Evolutionary conservation across 768 basidiomycete species (phyloP).

Genomic region (Pluteus cervinus): DNA sequence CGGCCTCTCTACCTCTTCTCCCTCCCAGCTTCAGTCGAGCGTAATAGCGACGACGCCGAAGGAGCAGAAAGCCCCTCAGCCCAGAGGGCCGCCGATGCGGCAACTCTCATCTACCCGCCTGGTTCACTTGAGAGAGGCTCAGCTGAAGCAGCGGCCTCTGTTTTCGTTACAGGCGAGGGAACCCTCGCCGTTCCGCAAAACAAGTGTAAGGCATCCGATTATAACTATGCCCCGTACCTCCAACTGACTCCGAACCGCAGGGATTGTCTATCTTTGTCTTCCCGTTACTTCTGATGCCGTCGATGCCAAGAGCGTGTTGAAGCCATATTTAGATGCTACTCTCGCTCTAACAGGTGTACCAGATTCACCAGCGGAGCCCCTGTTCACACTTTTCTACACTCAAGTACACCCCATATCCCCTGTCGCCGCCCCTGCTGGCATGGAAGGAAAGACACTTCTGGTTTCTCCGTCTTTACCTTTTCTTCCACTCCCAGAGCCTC

Average conservation of each 20-base stretch:
- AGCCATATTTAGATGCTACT: slow-evolving; percentile 52
- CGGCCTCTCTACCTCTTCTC: slow-evolving; percentile 19
- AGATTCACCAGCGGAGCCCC: slow-evolving; percentile 23
- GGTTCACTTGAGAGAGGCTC: slow-evolving; percentile 46
- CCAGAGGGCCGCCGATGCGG: slow-evolving; percentile 45
- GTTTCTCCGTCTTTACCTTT: slow-evolving; percentile 20
- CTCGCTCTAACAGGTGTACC: slow-evolving; percentile 24
- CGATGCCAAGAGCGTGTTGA: slow-evolving; percentile 36
- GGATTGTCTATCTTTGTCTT: slow-evolving; percentile 53
- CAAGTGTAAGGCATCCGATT: slow-evolving; percentile 45
- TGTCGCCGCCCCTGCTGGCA: slow-evolving; percentile 24
- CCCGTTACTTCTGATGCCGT: slow-evolving; percentile 27
- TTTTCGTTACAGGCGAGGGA: slow-evolving; percentile 64
- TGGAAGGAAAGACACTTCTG: slow-evolving; percentile 4
- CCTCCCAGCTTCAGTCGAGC: slow-evolving; percentile 6
- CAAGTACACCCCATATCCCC: slow-evolving; percentile 24
- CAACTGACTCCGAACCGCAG: slow-evolving; percentile 26
- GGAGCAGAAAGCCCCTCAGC: slow-evolving; percentile 17
- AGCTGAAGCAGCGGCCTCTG: slow-evolving; percentile 46
- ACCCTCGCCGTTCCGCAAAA: slow-evolving; percentile 70
- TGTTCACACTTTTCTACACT: slow-evolving; percentile 53
- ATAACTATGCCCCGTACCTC: not conserved
- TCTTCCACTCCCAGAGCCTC: slow-evolving; percentile 40
- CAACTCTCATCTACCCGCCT: slow-evolving; percentile 73
- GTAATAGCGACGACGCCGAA: slow-evolving; percentile 5